Conservation (phyloP, 1,284 basidiomycete species). For the Austropuccinia psidii region DNA sequence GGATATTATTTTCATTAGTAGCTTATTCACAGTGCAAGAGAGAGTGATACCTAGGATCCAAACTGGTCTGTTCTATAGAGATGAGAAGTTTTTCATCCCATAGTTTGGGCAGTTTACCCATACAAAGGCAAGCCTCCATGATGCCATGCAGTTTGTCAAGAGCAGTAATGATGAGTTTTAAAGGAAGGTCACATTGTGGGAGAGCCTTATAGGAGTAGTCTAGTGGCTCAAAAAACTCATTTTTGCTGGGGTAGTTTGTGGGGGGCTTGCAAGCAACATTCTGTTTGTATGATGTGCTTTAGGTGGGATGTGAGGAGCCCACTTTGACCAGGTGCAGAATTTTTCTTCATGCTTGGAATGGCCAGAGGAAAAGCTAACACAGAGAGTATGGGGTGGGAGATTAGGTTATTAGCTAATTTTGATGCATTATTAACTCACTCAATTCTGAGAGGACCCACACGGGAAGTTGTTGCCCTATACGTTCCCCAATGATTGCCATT, state of each 20-base stretch:
- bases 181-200: not conserved
- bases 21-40: not conserved
- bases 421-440: too few relatives aligned
- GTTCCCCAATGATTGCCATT: not conserved
- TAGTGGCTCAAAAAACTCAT: not conserved
- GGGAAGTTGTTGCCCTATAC: not conserved
- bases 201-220: not conserved
- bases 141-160: not conserved
- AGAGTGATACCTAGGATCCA: slow-evolving; percentile 5
- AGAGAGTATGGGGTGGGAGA: too few relatives aligned
- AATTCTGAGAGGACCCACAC: not conserved
- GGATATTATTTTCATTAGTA: not conserved
- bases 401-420: too few relatives aligned
- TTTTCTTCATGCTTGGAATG: not conserved
- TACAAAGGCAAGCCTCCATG: not conserved
- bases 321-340: not conserved
- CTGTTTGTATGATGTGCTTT: not conserved
- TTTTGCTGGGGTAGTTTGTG: too few relatives aligned
- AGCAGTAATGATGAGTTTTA: not conserved
- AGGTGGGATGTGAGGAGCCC: not conserved
- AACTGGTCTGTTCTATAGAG: not conserved
- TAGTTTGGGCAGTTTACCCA: not conserved
- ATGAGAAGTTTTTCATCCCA: slow-evolving; percentile 9
- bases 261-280: not conserved
- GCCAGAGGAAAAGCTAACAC: not conserved